Conservation (phyloP, 768 basidiomycete genomes). For the Boletus coccyginus region DNA sequence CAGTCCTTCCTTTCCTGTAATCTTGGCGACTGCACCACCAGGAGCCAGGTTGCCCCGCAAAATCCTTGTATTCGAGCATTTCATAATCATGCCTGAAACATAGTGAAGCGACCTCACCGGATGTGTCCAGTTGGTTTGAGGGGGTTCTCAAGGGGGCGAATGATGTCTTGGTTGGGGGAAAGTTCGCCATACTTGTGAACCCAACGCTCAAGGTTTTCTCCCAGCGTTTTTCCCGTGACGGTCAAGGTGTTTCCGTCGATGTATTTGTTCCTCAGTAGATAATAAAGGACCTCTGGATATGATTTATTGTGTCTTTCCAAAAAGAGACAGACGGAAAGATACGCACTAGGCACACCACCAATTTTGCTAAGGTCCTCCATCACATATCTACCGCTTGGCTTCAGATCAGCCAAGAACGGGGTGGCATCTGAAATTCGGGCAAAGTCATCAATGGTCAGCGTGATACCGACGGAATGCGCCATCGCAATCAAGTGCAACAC, state of each 20-base stretch:
- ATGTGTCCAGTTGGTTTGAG: constrained; percentile 91
- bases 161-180: constrained; percentile 73
- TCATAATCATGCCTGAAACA: constrained; percentile 1
- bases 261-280: constrained; percentile 80
- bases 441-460: constrained; percentile 88
- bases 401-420: constrained; percentile 95
- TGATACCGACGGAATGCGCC: constrained; percentile 92
- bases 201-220: constrained; percentile 93
- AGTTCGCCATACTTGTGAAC: constrained; percentile 75
- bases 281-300: constrained; percentile 71
- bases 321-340: neutral
- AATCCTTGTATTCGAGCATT: constrained; percentile 51
- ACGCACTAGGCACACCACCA: constrained; percentile 92
- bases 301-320: neutral
- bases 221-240: constrained; percentile 85
- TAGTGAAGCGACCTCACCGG: constrained; percentile 45
- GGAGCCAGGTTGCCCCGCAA: constrained; percentile 91
- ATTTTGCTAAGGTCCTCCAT: constrained; percentile 97
- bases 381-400: constrained; percentile 97
- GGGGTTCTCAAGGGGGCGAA: constrained; percentile 82
- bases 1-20: constrained; percentile 94
- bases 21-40: constrained; percentile 94
- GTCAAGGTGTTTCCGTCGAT: constrained; percentile 92
- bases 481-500: constrained; percentile 96
- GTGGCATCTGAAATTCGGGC: constrained; percentile 88